Conservation (phyloP, 768 basidiomycete genomes). For the Boletus reticuloceps region DNA sequence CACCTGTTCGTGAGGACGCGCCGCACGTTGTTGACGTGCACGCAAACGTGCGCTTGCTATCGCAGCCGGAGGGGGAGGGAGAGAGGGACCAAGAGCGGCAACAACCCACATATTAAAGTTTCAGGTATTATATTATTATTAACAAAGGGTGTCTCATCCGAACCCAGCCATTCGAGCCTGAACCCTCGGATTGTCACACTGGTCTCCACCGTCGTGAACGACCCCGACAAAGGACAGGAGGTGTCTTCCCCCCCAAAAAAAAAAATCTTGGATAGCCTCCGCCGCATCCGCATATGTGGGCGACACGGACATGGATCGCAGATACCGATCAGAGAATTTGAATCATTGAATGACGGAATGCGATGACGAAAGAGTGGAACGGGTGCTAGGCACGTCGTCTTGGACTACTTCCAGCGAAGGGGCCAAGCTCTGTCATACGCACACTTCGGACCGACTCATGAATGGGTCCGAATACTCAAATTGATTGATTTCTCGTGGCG, state of each 20-base stretch:
- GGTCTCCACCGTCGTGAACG: too few relatives aligned
- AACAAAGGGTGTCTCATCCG: too few relatives aligned
- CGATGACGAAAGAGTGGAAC: conserved; percentile 7
- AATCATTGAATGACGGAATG: conserved; percentile 16
- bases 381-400: conserved; percentile 9
- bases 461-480: background rate
- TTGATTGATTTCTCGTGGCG: background rate
- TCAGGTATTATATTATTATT: conserved; percentile 1
- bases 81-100: background rate
- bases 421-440: background rate
- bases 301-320: conserved; percentile 1
- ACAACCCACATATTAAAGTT: background rate
- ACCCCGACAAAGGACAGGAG: too few relatives aligned
- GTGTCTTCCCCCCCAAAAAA: too few relatives aligned
- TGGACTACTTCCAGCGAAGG: background rate
- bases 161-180: too few relatives aligned
- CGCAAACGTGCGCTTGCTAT: conserved; percentile 8
- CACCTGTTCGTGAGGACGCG: conserved; percentile 6
- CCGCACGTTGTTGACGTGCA: conserved; percentile 4
- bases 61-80: background rate
- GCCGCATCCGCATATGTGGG: background rate
- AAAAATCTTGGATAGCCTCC: too few relatives aligned
- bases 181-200: too few relatives aligned
- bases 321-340: conserved; percentile 11
- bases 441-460: conserved; percentile 7